Evolutionary conservation across 2,329 filamentous ascomycete species (phyloP), one percentile per base, ranked within the genome.

Genomic region (Beauveria bassiana): DNA sequence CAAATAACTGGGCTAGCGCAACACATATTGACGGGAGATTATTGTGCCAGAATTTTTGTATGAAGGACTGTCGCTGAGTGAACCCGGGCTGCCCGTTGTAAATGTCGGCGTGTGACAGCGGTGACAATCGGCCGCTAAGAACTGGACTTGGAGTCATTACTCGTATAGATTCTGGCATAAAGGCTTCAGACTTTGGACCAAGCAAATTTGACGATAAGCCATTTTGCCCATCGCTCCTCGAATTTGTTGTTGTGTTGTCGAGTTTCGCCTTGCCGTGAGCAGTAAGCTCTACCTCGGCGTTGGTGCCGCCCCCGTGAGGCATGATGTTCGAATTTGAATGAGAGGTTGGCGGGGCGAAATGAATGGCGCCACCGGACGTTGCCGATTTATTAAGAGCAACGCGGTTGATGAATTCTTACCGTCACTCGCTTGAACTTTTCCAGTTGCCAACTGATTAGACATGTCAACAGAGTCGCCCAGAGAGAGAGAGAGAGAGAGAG

Each of bases 1-100:
- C 91, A 67, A 96, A 96, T 42, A 95, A 77, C 73, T 96, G 91
- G 0, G 91, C 83, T 2, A 87, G 64, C 20, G 92, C 78, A 49
- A 96, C 90, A 50, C 92, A 78, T 24, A 88, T 77, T 22, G 93
- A 81, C 2, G 90, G 89, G 66, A 88, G 87, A 68, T 95, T 92
- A 59, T 78, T 76, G 5, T 74, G 65, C 87, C 88, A 91, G 65
- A 84, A 75, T 24, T 63, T 64, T 24, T 65, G 57, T 62, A 70
- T 64, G 12, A 78, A 50, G 3, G 67, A 66, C 42, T 31, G 46
- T 46, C 56, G 56, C 34, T 38, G 43, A 9, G n/a, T 24, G n/a
- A 50, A 31, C 10, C 28, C 34, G n/a, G 12, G 10, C 43, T 49
- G 55, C 16, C 42, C 8, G 52, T 50, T 56, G 53, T 64, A 63